Percentiles rank a stretch among this genome's conserved stretches.
Conservation (phyloP, 2,329 filamentous ascomycete genomes). For the Neodidymelliopsis sp. region DNA sequence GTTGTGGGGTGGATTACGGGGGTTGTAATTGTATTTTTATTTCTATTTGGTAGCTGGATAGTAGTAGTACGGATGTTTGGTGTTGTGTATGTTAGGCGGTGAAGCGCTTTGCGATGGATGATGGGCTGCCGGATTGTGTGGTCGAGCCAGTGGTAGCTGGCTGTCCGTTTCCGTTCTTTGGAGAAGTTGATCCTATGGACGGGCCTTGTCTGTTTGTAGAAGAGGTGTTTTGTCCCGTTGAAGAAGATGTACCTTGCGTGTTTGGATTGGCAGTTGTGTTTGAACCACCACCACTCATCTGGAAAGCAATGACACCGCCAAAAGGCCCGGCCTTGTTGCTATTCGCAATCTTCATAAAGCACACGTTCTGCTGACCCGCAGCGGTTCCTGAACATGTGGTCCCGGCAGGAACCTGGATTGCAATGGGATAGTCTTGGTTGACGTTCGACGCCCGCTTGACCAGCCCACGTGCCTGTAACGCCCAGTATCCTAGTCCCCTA, state of each 20-base stretch:
- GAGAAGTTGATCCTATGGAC: background rate
- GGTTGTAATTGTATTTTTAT: too few species aligned
- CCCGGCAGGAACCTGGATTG: conserved; percentile 56
- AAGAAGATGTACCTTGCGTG: too few species aligned
- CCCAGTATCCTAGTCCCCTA: conserved; percentile 9
- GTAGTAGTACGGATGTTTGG: background rate
- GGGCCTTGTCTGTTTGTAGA: too few species aligned
- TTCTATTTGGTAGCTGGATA: too few species aligned
- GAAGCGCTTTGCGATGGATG: conserved; percentile 1
- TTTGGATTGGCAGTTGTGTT: conserved; percentile 12
- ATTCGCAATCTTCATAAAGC: conserved; percentile 43
- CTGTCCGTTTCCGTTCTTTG: background rate
- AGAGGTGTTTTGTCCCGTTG: too few species aligned
- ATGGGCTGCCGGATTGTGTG: too few species aligned
- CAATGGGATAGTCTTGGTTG: conserved; percentile 21
- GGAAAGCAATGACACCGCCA: conserved; percentile 31
- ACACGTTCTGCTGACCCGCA: conserved; percentile 64
- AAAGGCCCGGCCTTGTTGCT: conserved; percentile 30
- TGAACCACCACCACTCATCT: conserved; percentile 19
- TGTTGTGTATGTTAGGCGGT: background rate
- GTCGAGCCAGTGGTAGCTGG: background rate
- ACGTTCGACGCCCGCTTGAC: conserved; percentile 25
- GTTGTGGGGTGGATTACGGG: too few species aligned
- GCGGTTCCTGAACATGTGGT: conserved; percentile 64
- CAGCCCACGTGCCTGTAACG: conserved; percentile 12